Percentiles rank a stretch among this genome's conserved stretches.
Evolutionary conservation across 345 rosid species (phyloP).

Genomic region (Crucihimalaya himalaica): DNA sequence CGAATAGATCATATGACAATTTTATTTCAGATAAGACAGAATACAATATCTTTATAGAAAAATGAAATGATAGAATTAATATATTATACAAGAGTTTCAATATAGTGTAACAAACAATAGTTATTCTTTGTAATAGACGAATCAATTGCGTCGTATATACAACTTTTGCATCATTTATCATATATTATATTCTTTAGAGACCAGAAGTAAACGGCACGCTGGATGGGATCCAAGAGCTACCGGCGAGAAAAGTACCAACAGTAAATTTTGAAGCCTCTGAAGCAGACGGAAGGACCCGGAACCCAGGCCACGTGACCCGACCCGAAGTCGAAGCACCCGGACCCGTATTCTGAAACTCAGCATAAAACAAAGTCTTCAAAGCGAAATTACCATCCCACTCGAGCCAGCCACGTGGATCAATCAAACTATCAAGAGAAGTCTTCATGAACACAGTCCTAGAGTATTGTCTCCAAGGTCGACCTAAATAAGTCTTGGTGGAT

Average conservation of each 20-base stretch:
- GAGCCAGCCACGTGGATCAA: constrained; percentile 58
- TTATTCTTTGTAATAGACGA: constrained; percentile 23
- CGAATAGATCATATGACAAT: not conserved
- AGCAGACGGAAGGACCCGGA: constrained; percentile 43
- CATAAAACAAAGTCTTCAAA: constrained; percentile 46
- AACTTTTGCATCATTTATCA: constrained; percentile 16
- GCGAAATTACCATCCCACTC: constrained; percentile 61
- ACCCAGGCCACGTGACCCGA: constrained; percentile 61
- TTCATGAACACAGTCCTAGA: constrained; percentile 53
- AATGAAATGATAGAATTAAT: not conserved
- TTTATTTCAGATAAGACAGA: not conserved
- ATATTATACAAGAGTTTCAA: not conserved
- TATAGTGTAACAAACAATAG: not conserved
- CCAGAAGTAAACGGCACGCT: constrained; percentile 55
- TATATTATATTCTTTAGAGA: constrained; percentile 27
- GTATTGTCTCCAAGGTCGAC: constrained; percentile 63
- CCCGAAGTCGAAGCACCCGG: constrained; percentile 48
- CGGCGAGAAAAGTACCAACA: constrained; percentile 53
- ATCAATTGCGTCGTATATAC: constrained; percentile 29
- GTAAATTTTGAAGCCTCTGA: constrained; percentile 55
- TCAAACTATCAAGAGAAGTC: constrained; percentile 53
- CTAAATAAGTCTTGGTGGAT: constrained; percentile 58
- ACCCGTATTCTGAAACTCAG: constrained; percentile 62
- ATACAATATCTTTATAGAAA: not conserved
- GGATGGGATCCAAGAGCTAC: constrained; percentile 54